Conservation (phyloP, 139 green algal species). For the Chlorella sorokiniana region DNA sequence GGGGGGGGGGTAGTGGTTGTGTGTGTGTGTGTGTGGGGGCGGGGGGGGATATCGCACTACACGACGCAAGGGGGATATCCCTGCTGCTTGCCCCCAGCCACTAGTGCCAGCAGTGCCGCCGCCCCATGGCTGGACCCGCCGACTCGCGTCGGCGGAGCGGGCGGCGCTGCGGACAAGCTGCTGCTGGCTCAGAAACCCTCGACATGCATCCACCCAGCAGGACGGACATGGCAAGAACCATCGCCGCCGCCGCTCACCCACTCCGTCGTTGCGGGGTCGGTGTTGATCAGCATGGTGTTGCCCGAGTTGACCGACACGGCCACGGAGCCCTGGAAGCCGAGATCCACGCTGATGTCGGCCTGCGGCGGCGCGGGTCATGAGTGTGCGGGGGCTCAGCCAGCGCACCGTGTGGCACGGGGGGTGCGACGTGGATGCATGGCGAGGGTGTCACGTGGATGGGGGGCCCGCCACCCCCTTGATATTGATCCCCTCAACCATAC, state of each 20-base stretch:
- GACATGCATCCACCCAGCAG: neutral
- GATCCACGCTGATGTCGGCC: slow-evolving; percentile 1
- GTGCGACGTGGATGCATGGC: neutral
- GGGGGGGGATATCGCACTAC: neutral
- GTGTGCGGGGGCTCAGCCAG: neutral
- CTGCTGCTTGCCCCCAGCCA: no score
- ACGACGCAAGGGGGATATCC: neutral
- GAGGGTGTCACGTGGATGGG: no score
- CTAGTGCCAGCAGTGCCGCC: no score
- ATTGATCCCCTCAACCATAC: neutral
- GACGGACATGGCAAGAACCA: neutral
- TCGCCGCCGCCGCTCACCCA: neutral
- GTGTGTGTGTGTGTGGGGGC: neutral
- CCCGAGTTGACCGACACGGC: neutral
- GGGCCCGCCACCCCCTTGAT: no score
- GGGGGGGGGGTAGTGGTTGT: neutral
- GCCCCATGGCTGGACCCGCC: no score
- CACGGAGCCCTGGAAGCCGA: neutral
- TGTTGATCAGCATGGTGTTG: slow-evolving; percentile 6
- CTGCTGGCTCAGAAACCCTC: no score
- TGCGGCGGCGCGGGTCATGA: neutral
- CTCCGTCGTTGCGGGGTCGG: neutral
- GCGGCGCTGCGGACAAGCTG: no score
- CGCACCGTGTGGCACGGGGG: neutral
- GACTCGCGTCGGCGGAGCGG: no score